Percentiles rank a stretch among this genome's conserved stretches.
Conservation (phyloP, 768 basidiomycete genomes). For the Paxillus involutus region DNA sequence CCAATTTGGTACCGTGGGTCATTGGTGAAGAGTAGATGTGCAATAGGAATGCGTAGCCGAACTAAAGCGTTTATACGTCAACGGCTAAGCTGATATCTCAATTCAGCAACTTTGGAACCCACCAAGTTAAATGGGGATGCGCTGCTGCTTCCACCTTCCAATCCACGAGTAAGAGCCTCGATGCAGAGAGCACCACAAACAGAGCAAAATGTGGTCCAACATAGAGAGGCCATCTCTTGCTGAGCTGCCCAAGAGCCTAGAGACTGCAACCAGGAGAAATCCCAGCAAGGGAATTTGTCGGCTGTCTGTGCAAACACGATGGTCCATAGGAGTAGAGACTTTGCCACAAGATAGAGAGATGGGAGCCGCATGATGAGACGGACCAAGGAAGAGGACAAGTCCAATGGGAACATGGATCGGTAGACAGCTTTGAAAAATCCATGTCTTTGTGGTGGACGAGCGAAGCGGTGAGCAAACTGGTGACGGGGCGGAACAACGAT, state of each 20-base stretch:
- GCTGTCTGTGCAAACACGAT: conserved; percentile 60
- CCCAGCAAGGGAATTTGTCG: conserved; percentile 37
- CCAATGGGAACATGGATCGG: conserved; percentile 55
- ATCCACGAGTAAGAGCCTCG: conserved; percentile 63
- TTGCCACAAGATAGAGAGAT: conserved; percentile 59
- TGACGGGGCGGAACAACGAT: conserved; percentile 67
- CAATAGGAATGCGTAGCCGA: conserved; percentile 75
- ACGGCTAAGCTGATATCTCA: background rate
- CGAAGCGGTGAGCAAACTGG: conserved; percentile 8
- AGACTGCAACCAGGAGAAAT: conserved; percentile 30
- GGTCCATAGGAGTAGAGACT: conserved; percentile 56
- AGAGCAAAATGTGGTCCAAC: conserved; percentile 73
- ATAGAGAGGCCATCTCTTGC: conserved; percentile 60
- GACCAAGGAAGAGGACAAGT: conserved; percentile 59
- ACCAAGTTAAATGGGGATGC: conserved; percentile 74
- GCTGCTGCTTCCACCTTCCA: conserved; percentile 60
- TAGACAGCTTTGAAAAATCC: conserved; percentile 28
- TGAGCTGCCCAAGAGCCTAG: conserved; percentile 46
- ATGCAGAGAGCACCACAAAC: conserved; percentile 65
- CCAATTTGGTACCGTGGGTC: conserved; percentile 45
- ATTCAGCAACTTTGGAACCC: conserved; percentile 26
- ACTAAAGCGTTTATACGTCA: conserved; percentile 37
- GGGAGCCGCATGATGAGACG: conserved; percentile 62
- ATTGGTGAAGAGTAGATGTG: conserved; percentile 72
- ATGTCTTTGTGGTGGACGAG: conserved; percentile 25